Percentiles rank a stretch among this genome's conserved stretches.
Evolutionary conservation across 2,329 filamentous ascomycete genomes (phyloP).

Genomic region (Daldinia sp.): DNA sequence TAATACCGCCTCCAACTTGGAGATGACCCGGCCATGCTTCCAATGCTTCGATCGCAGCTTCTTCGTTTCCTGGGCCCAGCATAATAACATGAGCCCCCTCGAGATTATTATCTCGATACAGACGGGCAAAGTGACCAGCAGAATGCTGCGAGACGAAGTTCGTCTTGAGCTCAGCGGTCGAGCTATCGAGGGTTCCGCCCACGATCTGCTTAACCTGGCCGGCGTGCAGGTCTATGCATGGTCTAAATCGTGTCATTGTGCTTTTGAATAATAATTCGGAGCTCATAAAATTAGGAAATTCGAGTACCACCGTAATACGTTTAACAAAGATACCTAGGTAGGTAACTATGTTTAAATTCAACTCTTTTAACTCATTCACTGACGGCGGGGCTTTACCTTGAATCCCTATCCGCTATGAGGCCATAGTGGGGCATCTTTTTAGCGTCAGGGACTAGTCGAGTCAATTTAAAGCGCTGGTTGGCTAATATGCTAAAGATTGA

Average conservation of each 20-base stretch:
- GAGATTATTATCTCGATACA: conserved; percentile 80
- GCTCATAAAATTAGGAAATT: no score
- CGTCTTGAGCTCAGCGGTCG: conserved; percentile 75
- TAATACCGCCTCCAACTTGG: conserved; percentile 95
- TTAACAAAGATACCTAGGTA: no score
- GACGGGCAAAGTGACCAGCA: conserved; percentile 78
- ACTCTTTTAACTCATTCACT: no score
- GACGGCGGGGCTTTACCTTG: conserved; percentile 27
- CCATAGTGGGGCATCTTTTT: conserved; percentile 39
- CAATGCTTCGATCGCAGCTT: conserved; percentile 80
- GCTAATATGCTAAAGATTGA: no score
- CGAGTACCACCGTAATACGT: no score
- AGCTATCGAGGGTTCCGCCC: conserved; percentile 83
- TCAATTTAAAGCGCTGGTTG: conserved; percentile 32
- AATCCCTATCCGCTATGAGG: conserved; percentile 8
- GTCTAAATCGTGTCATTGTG: conserved; percentile 89
- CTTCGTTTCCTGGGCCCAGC: conserved; percentile 87
- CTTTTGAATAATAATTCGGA: neutral
- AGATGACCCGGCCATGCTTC: conserved; percentile 79
- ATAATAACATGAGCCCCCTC: conserved; percentile 93
- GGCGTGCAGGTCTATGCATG: conserved; percentile 97
- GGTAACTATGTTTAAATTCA: neutral
- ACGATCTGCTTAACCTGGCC: conserved; percentile 99
- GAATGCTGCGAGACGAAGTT: conserved; percentile 91
- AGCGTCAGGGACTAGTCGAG: conserved; percentile 1